phyloP scores from a whole-genome alignment of 805 yeast species.

The Yarrowia divulgata region DNA sequence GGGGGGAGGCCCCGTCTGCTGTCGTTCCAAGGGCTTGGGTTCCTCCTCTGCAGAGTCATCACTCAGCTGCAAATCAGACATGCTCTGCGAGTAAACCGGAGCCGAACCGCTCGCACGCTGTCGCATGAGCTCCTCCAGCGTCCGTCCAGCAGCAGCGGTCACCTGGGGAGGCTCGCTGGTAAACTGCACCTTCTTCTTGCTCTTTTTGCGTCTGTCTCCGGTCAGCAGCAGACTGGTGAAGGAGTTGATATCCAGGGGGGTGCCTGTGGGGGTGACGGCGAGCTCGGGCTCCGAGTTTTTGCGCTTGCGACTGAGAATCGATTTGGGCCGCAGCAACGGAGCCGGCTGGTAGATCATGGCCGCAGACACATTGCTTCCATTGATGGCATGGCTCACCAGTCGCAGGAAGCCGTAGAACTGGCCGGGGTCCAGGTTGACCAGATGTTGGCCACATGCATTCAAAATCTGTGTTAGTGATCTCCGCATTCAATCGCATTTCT shows the following conservation, averaged over 20 bases:
- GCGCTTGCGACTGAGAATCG: conserved; percentile 72
- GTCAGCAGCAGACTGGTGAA: conserved; percentile 85
- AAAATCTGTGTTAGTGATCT: conserved; percentile 43
- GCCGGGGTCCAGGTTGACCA: conserved; percentile 75
- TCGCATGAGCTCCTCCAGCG: conserved; percentile 51
- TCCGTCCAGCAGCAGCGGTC: conserved; percentile 53
- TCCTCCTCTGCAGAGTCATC: conserved; percentile 4
- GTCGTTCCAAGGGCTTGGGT: conserved; percentile 44
- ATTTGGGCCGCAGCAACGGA: conserved; percentile 77
- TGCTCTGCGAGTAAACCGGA: conserved; percentile 30
- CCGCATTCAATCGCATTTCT: too few species aligned
- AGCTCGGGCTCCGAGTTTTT: conserved; percentile 41
- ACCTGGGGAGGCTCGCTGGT: conserved; percentile 52
- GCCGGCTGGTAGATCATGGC: conserved; percentile 53
- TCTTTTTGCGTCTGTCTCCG: conserved; percentile 60
- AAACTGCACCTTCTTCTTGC: conserved; percentile 51
- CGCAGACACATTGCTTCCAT: conserved; percentile 57
- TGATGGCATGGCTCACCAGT: conserved; percentile 73
- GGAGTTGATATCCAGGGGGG: conserved; percentile 72
- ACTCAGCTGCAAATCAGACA: conserved; percentile 10
- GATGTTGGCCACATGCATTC: conserved; percentile 47
- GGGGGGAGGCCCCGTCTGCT: conserved; percentile 41
- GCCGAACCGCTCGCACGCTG: conserved; percentile 44
- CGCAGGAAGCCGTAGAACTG: conserved; percentile 89
- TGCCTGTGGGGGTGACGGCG: conserved; percentile 21